Conservation (phyloP, 106 monocot genomes). For the Triglochin maritima region DNA sequence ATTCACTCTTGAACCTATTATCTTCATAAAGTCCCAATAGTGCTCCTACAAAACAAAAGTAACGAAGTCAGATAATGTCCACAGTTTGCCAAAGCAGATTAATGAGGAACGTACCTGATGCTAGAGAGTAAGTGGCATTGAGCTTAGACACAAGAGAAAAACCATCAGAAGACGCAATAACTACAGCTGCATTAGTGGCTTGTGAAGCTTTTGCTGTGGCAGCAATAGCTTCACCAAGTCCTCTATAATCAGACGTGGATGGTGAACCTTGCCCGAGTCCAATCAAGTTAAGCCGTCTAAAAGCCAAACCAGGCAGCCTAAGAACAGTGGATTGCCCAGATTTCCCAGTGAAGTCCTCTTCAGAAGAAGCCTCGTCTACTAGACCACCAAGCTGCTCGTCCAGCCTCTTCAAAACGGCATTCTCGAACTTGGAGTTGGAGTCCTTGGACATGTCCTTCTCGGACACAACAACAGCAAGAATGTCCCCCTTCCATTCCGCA, state of each 20-base stretch:
- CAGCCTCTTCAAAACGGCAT: slow-evolving; percentile 54
- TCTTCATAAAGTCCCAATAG: slow-evolving; percentile 75
- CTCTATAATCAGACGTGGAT: slow-evolving; percentile 27
- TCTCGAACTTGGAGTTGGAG: slow-evolving; percentile 74
- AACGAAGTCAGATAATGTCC: slow-evolving; percentile 1
- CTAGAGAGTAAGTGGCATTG: slow-evolving; percentile 58
- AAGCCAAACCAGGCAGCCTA: slow-evolving; percentile 65
- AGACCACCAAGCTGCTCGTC: slow-evolving; percentile 70
- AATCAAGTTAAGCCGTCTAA: slow-evolving; percentile 62
- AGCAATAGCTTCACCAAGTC: slow-evolving; percentile 77
- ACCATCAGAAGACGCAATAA: slow-evolving; percentile 41
- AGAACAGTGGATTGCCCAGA: slow-evolving; percentile 72
- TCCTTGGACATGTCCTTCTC: slow-evolving; percentile 81
- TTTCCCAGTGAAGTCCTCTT: slow-evolving; percentile 95
- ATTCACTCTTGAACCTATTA: slow-evolving; percentile 83
- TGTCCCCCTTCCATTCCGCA: slow-evolving; percentile 83
- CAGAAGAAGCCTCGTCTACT: slow-evolving; percentile 52
- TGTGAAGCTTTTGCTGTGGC: slow-evolving; percentile 58
- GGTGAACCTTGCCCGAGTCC: slow-evolving; percentile 45
- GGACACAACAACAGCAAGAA: slow-evolving; percentile 75
- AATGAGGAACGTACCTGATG: slow-evolving; percentile 42
- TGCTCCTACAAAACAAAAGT: slow-evolving; percentile 33
- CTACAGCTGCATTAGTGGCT: slow-evolving; percentile 62
- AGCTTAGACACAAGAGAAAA: slow-evolving; percentile 41
- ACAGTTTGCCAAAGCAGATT: background rate